These are phyloP conservation scores for Lomentospora prolificans DNA, from an alignment of 2,329 filamentous ascomycete species.

Conservation along the genomic window DNA sequence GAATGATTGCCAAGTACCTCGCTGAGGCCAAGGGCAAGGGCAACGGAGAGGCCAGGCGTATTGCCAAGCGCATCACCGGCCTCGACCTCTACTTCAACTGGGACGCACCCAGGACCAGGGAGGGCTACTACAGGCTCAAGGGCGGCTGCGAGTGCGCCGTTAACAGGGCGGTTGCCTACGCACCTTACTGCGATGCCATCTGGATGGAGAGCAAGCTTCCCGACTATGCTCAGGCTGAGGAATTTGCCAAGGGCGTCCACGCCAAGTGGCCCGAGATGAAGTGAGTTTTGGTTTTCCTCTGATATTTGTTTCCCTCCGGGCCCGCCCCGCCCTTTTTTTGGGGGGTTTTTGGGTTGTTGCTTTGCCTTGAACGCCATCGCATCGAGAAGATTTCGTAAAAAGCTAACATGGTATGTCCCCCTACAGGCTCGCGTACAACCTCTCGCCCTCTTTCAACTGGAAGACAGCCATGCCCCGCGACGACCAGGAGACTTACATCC, in stretches of 20 bases:
- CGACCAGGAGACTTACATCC: conserved; percentile 97
- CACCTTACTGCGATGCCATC: conserved; percentile 88
- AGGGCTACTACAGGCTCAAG: conserved; percentile 89
- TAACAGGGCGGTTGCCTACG: conserved; percentile 84
- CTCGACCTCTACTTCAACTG: conserved; percentile 86
- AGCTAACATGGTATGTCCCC: conserved; percentile 10
- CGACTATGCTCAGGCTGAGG: conserved; percentile 80
- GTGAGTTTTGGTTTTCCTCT: conserved; percentile 40
- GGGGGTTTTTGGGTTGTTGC: too few species aligned
- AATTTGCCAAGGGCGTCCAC: conserved; percentile 90
- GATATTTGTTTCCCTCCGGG: neutral
- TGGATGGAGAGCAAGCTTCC: conserved; percentile 99
- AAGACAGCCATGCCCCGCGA: conserved; percentile 86
- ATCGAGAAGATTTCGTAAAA: too few species aligned
- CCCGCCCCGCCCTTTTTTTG: too few species aligned
- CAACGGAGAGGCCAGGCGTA: conserved; percentile 68
- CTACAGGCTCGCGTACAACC: conserved; percentile 83
- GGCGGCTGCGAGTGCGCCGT: conserved; percentile 87
- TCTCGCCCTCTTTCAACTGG: conserved; percentile 99
- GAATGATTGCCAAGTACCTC: conserved; percentile 57
- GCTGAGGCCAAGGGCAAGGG: conserved; percentile 68
- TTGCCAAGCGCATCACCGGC: conserved; percentile 69
- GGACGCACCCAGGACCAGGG: conserved; percentile 84
- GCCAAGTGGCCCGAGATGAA: conserved; percentile 94
- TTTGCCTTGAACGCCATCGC: too few species aligned